phyloP scores from a whole-genome alignment of 2,329 filamentous ascomycete species.

The Scedosporium aurantiacum region DNA sequence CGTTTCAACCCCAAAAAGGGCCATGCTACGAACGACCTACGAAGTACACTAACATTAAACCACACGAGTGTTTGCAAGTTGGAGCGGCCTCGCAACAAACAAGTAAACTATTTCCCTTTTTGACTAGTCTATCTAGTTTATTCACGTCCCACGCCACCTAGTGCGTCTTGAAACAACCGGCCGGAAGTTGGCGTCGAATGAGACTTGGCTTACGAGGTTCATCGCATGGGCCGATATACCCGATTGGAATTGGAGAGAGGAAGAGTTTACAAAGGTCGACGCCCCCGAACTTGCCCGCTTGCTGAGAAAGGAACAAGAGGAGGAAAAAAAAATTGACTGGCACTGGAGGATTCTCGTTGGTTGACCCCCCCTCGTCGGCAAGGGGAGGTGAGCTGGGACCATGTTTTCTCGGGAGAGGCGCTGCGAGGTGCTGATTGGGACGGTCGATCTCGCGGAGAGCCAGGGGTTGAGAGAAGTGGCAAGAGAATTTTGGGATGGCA shows the following conservation, averaged over 20 bases:
- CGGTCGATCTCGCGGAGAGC: neutral
- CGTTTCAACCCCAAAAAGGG: too few relatives aligned
- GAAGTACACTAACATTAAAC: too few relatives aligned
- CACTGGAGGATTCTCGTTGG: neutral
- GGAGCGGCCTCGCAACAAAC: too few relatives aligned
- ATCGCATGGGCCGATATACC: neutral
- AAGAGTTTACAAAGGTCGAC: neutral
- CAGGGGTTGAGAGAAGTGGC: neutral
- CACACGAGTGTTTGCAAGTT: too few relatives aligned
- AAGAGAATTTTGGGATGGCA: neutral
- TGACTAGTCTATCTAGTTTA: too few relatives aligned
- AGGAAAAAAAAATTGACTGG: too few relatives aligned
- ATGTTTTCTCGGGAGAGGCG: slow-evolving; percentile 2
- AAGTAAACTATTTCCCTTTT: too few relatives aligned
- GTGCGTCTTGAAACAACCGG: neutral
- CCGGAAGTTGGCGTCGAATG: neutral
- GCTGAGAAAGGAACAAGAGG: too few relatives aligned
- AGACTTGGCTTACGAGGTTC: neutral
- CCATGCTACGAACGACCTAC: too few relatives aligned
- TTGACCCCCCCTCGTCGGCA: neutral
- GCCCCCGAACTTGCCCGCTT: neutral
- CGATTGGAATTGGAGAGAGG: neutral
- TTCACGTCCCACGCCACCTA: neutral
- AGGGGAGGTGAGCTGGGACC: neutral
- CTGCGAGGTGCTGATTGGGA: neutral